These are phyloP conservation scores for Clonostachys rhizophaga DNA, from an alignment of 2,329 filamentous ascomycete genomes.

Conservation along the genomic window DNA sequence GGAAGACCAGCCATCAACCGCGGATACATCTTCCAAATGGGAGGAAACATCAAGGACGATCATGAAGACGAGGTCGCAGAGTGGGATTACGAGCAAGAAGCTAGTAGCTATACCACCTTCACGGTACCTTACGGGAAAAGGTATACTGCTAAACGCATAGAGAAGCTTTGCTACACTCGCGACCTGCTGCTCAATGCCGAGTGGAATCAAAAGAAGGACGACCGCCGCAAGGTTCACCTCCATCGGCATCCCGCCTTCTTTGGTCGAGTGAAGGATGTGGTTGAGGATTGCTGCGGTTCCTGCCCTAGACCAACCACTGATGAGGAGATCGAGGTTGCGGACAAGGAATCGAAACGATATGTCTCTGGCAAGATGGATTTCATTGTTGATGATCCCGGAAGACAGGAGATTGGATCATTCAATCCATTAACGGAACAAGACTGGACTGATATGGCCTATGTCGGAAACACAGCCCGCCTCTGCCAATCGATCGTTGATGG, in stretches of 20 bases:
- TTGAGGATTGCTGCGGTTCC: conserved; percentile 76
- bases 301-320: conserved; percentile 67
- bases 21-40: conserved; percentile 31
- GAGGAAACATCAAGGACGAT: conserved; percentile 71
- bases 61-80: conserved; percentile 80
- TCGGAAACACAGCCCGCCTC: conserved; percentile 71
- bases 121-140: conserved; percentile 62
- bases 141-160: conserved; percentile 66
- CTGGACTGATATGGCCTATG: conserved; percentile 89
- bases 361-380: conserved; percentile 71
- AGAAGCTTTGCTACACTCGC: conserved; percentile 76
- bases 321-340: conserved; percentile 66
- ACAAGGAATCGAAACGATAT: conserved; percentile 71
- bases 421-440: conserved; percentile 77
- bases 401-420: conserved; percentile 68
- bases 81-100: conserved; percentile 72
- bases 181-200: conserved; percentile 81
- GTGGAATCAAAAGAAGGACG: conserved; percentile 73
- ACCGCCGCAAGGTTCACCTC: conserved; percentile 61
- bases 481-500: conserved; percentile 78
- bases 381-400: conserved; percentile 75
- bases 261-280: conserved; percentile 67
- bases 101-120: conserved; percentile 77
- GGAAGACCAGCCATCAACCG: conserved; percentile 58
- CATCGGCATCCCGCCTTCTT: conserved; percentile 87